Conservation (phyloP, 768 basidiomycete genomes). For the Termitomyces sp. region DNA sequence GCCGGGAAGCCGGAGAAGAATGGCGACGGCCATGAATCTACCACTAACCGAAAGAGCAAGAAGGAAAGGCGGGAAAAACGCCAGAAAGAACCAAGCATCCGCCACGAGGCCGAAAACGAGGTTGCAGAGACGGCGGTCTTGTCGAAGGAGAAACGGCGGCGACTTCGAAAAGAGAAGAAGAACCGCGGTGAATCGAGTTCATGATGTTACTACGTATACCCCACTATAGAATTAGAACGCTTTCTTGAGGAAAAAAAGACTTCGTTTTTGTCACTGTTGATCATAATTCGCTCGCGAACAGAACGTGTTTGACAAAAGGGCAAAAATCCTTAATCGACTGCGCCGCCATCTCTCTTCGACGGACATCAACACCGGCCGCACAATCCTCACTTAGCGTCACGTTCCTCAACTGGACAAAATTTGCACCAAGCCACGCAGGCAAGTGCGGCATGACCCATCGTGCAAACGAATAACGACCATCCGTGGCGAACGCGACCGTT, state of each 20-base stretch:
- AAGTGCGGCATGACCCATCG: slow-evolving; percentile 16
- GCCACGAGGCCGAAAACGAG: not conserved
- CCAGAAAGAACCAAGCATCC: slow-evolving; percentile 15
- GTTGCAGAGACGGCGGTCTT: slow-evolving; percentile 4
- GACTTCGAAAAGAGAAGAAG: slow-evolving; percentile 13
- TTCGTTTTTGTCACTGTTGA: too few relatives aligned
- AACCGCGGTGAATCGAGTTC: slow-evolving; percentile 4
- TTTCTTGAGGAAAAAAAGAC: too few relatives aligned
- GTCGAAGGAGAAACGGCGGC: slow-evolving; percentile 16
- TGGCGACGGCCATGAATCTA: not conserved
- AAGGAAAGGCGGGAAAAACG: slow-evolving; percentile 21
- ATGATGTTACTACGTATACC: slow-evolving; percentile 8
- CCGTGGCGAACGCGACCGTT: slow-evolving; percentile 13
- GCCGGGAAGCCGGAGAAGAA: slow-evolving; percentile 11
- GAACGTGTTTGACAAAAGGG: slow-evolving; percentile 4
- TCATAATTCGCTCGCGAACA: not conserved
- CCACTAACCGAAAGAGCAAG: slow-evolving; percentile 1
- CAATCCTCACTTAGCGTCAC: slow-evolving; percentile 15
- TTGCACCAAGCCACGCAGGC: slow-evolving; percentile 15
- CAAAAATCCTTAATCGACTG: slow-evolving; percentile 8
- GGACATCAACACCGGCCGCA: not conserved
- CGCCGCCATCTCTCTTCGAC: not conserved
- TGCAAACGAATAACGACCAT: slow-evolving; percentile 16
- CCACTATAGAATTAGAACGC: slow-evolving; percentile 4
- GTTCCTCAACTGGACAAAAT: slow-evolving; percentile 12